A percentile compares a stretch with the other conserved stretches of the same genome.
Conservation (phyloP, 768 basidiomycete genomes). For the Collybiopsis luxurians region DNA sequence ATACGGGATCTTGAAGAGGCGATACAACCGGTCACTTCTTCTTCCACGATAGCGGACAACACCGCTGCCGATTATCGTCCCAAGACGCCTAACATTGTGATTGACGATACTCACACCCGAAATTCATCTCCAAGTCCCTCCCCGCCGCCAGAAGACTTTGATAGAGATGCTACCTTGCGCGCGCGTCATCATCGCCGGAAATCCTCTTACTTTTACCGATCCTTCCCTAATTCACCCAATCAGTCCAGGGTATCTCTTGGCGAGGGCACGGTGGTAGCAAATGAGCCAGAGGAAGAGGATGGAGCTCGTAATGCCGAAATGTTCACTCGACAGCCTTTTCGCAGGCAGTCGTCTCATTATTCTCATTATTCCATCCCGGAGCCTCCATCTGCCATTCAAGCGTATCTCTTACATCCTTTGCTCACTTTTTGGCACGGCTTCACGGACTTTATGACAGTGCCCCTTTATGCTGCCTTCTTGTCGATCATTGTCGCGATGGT, state of each 20-base stretch:
- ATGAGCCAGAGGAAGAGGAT: constrained; percentile 21
- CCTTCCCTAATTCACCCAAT: constrained; percentile 62
- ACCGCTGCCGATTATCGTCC: background rate
- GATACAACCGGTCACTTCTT: background rate
- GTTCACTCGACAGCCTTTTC: background rate
- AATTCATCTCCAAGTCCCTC: background rate
- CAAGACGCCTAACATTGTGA: constrained; percentile 4
- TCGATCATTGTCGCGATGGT: constrained; percentile 78
- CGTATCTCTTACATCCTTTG: constrained; percentile 2
- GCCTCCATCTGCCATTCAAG: background rate
- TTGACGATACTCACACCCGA: constrained; percentile 1
- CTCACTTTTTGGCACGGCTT: constrained; percentile 35
- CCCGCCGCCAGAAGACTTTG: background rate
- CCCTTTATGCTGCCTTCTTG: constrained; percentile 75
- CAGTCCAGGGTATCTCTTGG: constrained; percentile 34
- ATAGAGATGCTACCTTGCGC: background rate
- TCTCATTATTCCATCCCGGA: background rate
- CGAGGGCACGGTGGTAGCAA: constrained; percentile 14
- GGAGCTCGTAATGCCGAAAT: constrained; percentile 6
- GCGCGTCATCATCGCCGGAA: constrained; percentile 8
- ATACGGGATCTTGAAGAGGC: background rate
- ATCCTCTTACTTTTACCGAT: constrained; percentile 56
- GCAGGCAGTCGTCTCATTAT: background rate
- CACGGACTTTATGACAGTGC: constrained; percentile 84
- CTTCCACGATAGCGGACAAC: background rate